These are phyloP conservation scores for Aegilops tauschii DNA, from an alignment of 176 grass and related monocot species.

Conservation along the genomic window DNA sequence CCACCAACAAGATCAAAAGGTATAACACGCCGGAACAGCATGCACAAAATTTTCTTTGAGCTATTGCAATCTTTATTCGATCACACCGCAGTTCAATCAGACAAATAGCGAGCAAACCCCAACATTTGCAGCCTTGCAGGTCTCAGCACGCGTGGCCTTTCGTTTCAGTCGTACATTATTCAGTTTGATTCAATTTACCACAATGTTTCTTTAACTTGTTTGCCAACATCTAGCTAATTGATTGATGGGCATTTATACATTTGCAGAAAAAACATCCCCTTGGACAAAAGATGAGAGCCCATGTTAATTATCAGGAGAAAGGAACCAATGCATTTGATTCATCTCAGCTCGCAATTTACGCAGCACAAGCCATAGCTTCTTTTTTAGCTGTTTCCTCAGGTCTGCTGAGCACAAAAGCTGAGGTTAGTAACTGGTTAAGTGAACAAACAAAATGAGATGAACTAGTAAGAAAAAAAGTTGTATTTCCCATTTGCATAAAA, in stretches of 20 bases:
- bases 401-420: slow-evolving; percentile 24
- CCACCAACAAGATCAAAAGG: neutral
- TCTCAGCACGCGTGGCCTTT: neutral
- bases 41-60: neutral
- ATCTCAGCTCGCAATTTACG: slow-evolving; percentile 23
- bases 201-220: neutral
- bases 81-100: neutral
- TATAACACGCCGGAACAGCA: neutral
- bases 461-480: neutral
- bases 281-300: neutral
- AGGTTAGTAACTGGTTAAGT: neutral
- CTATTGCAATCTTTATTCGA: neutral
- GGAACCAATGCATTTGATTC: neutral
- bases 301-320: neutral
- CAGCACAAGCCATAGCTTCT: neutral
- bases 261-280: neutral
- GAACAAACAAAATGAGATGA: neutral
- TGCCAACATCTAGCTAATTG: neutral
- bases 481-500: neutral
- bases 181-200: neutral
- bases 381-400: neutral
- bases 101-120: neutral
- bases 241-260: neutral
- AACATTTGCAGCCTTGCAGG: neutral
- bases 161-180: neutral